Conservation (phyloP, 257 asterid genomes). For the Penstemon eatonii region DNA sequence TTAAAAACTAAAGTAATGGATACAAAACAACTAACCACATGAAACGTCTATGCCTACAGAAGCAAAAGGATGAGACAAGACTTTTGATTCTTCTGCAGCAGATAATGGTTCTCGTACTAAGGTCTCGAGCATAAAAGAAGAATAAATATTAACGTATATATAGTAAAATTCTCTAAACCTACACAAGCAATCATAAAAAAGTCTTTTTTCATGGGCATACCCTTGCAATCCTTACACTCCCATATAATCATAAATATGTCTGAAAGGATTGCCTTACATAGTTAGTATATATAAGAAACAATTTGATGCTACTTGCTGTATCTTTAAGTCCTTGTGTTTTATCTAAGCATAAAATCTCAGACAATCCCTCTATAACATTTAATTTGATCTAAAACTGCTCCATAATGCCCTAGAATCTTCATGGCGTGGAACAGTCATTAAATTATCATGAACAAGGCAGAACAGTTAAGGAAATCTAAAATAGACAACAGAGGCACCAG, state of each 20-base stretch:
- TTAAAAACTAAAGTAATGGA: neutral
- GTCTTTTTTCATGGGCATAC: neutral
- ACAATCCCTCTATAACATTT: neutral
- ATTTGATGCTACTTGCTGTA: neutral
- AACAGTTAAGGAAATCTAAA: neutral
- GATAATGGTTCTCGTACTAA: neutral
- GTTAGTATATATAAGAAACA: neutral
- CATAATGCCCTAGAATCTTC: constrained; percentile 3
- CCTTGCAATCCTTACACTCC: constrained; percentile 15
- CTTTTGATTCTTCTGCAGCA: neutral
- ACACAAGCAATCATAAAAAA: constrained; percentile 3
- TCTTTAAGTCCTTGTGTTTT: neutral
- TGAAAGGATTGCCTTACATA: neutral
- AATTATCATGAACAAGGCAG: constrained; percentile 11
- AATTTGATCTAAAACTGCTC: constrained; percentile 9
- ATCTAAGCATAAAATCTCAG: neutral
- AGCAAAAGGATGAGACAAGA: neutral
- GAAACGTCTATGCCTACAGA: constrained; percentile 16
- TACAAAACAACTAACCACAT: neutral
- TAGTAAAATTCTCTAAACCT: neutral
- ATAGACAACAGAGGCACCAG: constrained; percentile 13
- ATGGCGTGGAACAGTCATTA: neutral
- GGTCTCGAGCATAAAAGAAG: neutral
- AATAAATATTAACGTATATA: neutral
- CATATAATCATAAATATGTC: neutral